Evolutionary conservation across 2,329 filamentous ascomycete genomes (phyloP), one percentile per base, ranked within the genome.

Genomic region (Sphaerostilbella broomeana): DNA sequence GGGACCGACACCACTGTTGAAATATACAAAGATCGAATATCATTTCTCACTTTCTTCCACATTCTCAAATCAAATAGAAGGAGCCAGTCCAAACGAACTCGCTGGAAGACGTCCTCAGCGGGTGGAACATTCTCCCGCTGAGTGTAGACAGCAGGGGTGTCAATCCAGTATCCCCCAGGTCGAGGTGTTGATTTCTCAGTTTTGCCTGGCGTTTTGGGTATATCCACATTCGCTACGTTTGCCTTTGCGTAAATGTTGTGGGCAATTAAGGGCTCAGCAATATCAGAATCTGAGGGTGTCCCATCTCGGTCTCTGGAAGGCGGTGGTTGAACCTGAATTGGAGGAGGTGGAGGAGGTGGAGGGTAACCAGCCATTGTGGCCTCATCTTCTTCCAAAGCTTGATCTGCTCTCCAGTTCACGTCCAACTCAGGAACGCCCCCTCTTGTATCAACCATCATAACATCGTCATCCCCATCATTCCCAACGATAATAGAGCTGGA

Each of bases 1-100:
- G 92, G 90, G 39, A 98, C 87, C 5, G 86, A 87, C 33, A 98
- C 89, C 5, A 98, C 87, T 0, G 92, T 98, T 34, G 86, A 92
- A 52, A 98, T 95, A 62, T 95, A 97, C 2, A 98, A 75, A 47
- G 95, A 85, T 21, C 92, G 81, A 41, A 98, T 73, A 57, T 94
- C 86, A 35, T 90, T 88, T 41, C 92, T 80, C 21, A 94, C 77
- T 58, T 88, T 92, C 64, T 98, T 98, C 92, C 92, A 98, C 73
- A 98, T 79, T 28, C 92, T 75, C 36, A 98, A 66, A 59, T 98
- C 92, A 58, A 95, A 98, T 7, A 98, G 70, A 20, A 98, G 86
- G 56, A 98, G 75, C 77, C 87, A 95, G 61, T 98, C 92, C 5
- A 98, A 70, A 21, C 92, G 82, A 10, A 97, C 84, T 21, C 89